A percentile compares a stretch with the other conserved stretches of the same genome.
Evolutionary conservation across 345 rosid genomes (phyloP).

Genomic region (Aurinia saxatilis): DNA sequence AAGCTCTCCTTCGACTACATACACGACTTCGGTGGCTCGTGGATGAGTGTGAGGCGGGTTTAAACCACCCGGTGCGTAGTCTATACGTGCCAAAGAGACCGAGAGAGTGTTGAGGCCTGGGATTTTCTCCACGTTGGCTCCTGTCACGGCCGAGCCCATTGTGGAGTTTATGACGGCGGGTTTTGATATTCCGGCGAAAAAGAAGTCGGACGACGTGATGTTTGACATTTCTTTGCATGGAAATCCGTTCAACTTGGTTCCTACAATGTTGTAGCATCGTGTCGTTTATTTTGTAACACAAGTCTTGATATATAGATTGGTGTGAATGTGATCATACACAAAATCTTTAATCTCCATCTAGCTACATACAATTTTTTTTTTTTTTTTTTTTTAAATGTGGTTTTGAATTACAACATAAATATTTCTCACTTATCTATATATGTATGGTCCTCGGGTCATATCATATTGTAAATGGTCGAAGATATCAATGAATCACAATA

Average conservation of each 20-base stretch:
- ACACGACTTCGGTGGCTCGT: slow-evolving; percentile 59
- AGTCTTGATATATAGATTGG: background rate
- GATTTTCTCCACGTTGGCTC: slow-evolving; percentile 50
- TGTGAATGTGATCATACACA: no score
- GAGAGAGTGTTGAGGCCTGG: slow-evolving; percentile 67
- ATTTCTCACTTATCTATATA: no score
- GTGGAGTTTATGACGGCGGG: slow-evolving; percentile 41
- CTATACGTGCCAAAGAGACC: slow-evolving; percentile 50
- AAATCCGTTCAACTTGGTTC: slow-evolving; percentile 51
- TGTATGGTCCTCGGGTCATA: no score
- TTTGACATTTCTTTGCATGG: slow-evolving; percentile 46
- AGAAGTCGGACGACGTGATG: slow-evolving; percentile 47
- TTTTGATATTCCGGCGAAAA: slow-evolving; percentile 47
- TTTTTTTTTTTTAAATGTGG: background rate
- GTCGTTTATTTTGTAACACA: background rate
- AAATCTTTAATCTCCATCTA: background rate
- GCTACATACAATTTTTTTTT: no score
- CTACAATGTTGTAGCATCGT: slow-evolving; percentile 22
- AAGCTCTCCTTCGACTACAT: slow-evolving; percentile 50
- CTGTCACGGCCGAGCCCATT: slow-evolving; percentile 44
- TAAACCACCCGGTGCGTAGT: slow-evolving; percentile 45
- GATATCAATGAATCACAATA: no score
- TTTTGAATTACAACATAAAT: background rate
- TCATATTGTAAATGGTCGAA: no score
- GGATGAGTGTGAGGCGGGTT: slow-evolving; percentile 73